phyloP scores from a whole-genome alignment of 148 eudicot genomes.

The Fallopia convolvulus region DNA sequence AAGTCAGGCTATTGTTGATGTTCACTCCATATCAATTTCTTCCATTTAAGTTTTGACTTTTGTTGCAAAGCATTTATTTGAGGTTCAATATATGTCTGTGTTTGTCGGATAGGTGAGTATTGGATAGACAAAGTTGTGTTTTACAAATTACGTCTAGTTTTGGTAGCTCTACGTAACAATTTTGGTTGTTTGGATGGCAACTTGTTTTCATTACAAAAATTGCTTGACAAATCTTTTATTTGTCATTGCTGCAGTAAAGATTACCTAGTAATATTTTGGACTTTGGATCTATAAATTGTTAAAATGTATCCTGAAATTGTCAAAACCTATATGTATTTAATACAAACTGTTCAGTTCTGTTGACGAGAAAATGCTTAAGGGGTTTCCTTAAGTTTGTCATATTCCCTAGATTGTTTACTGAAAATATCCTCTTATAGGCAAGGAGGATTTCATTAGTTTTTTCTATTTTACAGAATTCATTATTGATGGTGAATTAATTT shows the following conservation, averaged over 20 bases:
- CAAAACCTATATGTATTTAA: slow-evolving; percentile 38
- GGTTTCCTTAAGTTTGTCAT: background rate
- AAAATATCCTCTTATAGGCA: background rate
- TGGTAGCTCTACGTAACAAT: background rate
- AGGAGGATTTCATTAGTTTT: background rate
- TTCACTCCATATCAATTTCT: background rate
- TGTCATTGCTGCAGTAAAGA: background rate
- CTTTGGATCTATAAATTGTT: slow-evolving; percentile 32
- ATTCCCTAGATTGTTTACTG: background rate
- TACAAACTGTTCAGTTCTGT: background rate
- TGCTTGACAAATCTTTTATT: background rate
- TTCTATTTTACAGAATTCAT: background rate
- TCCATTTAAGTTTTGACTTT: background rate
- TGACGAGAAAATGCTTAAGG: background rate
- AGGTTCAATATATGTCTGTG: background rate
- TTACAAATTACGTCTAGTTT: background rate
- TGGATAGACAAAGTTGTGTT: background rate
- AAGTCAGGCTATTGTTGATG: background rate
- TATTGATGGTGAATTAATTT: background rate
- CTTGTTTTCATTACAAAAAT: background rate
- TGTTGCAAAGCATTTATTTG: background rate
- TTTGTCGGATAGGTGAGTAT: background rate
- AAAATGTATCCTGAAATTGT: slow-evolving; percentile 50
- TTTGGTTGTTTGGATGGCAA: background rate
- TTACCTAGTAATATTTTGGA: slow-evolving; percentile 41